These are phyloP conservation scores for Phytophthora idaei DNA, from an alignment of 352 stramenopile species.

Conservation along the genomic window DNA sequence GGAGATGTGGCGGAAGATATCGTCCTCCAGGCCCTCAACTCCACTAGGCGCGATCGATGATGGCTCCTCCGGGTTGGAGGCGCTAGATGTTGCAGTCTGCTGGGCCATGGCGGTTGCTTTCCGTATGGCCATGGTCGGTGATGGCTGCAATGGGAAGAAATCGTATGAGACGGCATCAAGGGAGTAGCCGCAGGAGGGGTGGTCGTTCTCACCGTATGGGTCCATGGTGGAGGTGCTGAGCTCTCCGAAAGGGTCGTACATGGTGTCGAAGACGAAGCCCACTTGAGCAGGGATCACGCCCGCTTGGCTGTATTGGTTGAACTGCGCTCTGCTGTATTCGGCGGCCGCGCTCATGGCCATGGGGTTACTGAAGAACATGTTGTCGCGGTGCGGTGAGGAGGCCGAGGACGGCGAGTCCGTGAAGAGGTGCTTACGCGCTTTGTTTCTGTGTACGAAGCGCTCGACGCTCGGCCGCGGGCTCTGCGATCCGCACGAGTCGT, in stretches of 20 bases:
- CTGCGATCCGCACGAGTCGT: conserved; percentile 49
- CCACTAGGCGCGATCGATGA: conserved; percentile 17
- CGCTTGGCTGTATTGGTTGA: conserved; percentile 29
- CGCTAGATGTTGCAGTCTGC: conserved; percentile 4
- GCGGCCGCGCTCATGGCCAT: conserved; percentile 31
- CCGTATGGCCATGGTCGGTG: conserved; percentile 49
- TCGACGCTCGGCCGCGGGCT: conserved; percentile 36
- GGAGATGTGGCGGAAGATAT: conserved; percentile 87
- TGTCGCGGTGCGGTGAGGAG: conserved; percentile 40
- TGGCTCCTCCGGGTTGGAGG: conserved; percentile 13
- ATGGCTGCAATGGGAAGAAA: conserved; percentile 56
- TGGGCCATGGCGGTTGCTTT: conserved; percentile 28
- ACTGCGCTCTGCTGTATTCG: conserved; percentile 32
- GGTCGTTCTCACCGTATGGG: conserved; percentile 54
- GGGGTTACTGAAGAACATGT: conserved; percentile 41
- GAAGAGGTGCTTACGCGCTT: conserved; percentile 52
- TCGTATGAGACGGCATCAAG: conserved; percentile 58
- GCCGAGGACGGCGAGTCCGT: conserved; percentile 51
- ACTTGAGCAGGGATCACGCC: conserved; percentile 25
- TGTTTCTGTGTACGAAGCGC: conserved; percentile 38
- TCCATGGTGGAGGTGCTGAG: conserved; percentile 47
- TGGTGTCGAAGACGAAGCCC: conserved; percentile 42
- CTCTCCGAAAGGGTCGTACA: conserved; percentile 56
- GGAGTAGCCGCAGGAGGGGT: conserved; percentile 53
- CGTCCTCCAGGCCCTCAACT: conserved; percentile 56